phyloP scores from a whole-genome alignment of 2,329 filamentous ascomycete genomes.

The Fusarium protoensiforme region DNA sequence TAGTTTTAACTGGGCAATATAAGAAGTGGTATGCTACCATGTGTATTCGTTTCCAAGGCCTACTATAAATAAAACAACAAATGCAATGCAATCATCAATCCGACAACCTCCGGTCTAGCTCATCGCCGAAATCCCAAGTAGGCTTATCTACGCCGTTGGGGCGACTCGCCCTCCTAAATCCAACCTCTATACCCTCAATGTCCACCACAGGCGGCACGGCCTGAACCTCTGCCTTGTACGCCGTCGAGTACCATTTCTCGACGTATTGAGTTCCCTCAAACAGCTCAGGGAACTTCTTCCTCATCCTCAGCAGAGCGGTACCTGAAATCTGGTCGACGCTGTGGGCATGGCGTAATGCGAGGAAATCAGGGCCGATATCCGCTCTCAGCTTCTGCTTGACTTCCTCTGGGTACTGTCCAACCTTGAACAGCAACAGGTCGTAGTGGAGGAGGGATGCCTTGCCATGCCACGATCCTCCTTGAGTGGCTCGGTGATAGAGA shows the following conservation, averaged over 20 bases:
- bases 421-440: slow-evolving; percentile 71
- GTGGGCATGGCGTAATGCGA: slow-evolving; percentile 67
- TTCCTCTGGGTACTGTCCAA: slow-evolving; percentile 65
- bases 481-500: slow-evolving; percentile 69
- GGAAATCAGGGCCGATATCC: slow-evolving; percentile 63
- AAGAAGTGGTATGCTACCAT: background rate
- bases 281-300: slow-evolving; percentile 25
- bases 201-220: slow-evolving; percentile 58
- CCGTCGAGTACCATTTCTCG: slow-evolving; percentile 35
- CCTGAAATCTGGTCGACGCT: slow-evolving; percentile 74
- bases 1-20: too few species aligned
- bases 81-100: background rate
- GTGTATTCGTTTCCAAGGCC: background rate
- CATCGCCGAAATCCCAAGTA: slow-evolving; percentile 59
- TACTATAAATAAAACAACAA: background rate
- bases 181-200: slow-evolving; percentile 55
- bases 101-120: slow-evolving; percentile 17
- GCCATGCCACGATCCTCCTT: slow-evolving; percentile 74
- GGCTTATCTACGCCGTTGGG: slow-evolving; percentile 68
- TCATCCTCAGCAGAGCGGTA: slow-evolving; percentile 61
- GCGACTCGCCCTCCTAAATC: slow-evolving; percentile 55
- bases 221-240: slow-evolving; percentile 46
- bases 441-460: slow-evolving; percentile 75
- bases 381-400: slow-evolving; percentile 64
- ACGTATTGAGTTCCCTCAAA: slow-evolving; percentile 22